A percentile compares a stretch with the other conserved stretches of the same genome.
Evolutionary conservation across 2,329 filamentous ascomycete species (phyloP).

Genomic region (Aspergillus hiratsukae): DNA sequence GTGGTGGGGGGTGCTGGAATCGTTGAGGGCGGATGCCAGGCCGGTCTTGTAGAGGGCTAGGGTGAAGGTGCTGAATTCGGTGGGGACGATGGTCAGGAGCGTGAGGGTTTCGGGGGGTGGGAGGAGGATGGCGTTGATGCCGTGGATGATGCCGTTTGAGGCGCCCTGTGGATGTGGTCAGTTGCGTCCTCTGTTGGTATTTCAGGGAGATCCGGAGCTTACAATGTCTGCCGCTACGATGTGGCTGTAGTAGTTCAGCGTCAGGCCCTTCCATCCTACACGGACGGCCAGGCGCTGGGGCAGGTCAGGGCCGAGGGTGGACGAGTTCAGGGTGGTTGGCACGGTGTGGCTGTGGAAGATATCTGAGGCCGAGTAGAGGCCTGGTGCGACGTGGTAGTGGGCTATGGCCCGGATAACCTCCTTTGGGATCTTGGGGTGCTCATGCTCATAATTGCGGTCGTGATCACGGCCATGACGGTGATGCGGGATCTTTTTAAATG

Average conservation of each 20-base stretch:
- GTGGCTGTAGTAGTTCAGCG: conserved; percentile 72
- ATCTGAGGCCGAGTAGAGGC: conserved; percentile 60
- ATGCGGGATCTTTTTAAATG: conserved; percentile 62
- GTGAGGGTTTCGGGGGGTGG: conserved; percentile 64
- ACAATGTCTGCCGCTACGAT: conserved; percentile 68
- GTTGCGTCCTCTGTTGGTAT: conserved; percentile 1
- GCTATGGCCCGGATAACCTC: conserved; percentile 66
- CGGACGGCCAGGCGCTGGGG: conserved; percentile 69
- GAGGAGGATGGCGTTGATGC: conserved; percentile 67
- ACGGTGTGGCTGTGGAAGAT: conserved; percentile 71
- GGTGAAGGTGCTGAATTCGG: conserved; percentile 72
- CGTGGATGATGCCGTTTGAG: conserved; percentile 78
- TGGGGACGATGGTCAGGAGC: conserved; percentile 62
- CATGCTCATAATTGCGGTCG: not conserved
- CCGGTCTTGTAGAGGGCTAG: conserved; percentile 72
- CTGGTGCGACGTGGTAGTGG: conserved; percentile 69
- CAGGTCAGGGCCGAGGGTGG: conserved; percentile 56
- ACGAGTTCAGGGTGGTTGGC: conserved; percentile 60
- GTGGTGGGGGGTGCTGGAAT: not conserved
- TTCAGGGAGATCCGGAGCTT: conserved; percentile 15
- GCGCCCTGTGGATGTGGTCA: conserved; percentile 48
- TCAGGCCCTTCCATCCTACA: conserved; percentile 59
- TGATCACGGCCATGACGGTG: conserved; percentile 32
- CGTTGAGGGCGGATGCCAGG: conserved; percentile 57
- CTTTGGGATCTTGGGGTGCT: conserved; percentile 56